Evolutionary conservation across 73 alveolate species (phyloP).

Genomic region (Paramecium sexaurelia): DNA sequence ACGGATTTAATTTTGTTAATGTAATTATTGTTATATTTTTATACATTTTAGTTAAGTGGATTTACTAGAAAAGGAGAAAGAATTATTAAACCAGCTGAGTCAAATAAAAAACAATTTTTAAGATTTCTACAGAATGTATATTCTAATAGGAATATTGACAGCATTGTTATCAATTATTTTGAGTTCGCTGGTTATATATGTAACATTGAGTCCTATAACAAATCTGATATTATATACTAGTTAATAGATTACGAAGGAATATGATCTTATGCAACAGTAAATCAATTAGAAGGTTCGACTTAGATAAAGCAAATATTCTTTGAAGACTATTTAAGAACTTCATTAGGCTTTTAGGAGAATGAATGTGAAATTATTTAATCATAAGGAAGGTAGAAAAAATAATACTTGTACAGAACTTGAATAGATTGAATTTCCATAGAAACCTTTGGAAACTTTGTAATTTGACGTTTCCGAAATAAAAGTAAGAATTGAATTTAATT

Average conservation of each 20-base stretch:
- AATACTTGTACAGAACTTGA: background rate
- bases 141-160: background rate
- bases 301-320: background rate
- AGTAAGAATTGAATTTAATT: background rate
- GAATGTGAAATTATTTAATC: background rate
- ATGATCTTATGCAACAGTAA: background rate
- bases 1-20: background rate
- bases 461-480: background rate
- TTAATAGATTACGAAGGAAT: background rate
- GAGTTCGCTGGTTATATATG: background rate
- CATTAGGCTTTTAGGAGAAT: background rate
- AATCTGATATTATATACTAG: background rate
- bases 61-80: background rate
- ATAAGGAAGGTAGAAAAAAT: background rate
- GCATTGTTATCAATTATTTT: background rate
- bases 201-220: slow-evolving; percentile 24
- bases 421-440: background rate
- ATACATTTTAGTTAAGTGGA: background rate
- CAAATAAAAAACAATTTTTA: background rate
- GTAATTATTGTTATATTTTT: background rate
- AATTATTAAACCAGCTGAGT: background rate
- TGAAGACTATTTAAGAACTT: background rate
- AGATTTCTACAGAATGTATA: background rate
- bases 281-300: background rate
- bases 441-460: background rate